phyloP scores from a whole-genome alignment of 2,329 filamentous ascomycete species.

The Microdochium nivale region DNA sequence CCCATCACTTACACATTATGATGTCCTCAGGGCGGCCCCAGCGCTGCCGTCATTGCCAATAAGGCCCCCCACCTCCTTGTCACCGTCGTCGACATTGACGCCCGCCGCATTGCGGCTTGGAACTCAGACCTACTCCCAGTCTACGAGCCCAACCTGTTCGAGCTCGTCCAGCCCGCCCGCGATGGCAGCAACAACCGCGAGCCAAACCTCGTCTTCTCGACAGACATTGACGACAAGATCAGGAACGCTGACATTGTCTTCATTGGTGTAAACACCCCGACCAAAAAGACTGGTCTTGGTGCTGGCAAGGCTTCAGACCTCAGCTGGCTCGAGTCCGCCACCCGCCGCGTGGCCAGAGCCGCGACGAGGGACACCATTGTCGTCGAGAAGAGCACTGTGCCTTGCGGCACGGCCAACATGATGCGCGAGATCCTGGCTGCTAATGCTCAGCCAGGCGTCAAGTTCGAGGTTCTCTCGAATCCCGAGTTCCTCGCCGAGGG shows the following conservation, averaged over 20 bases:
- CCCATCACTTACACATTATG: neutral
- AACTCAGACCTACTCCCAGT: conserved; percentile 66
- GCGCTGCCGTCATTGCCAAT: conserved; percentile 64
- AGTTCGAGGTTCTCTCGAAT: conserved; percentile 72
- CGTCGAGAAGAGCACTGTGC: conserved; percentile 76
- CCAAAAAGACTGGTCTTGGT: conserved; percentile 61
- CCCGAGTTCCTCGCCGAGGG: conserved; percentile 76
- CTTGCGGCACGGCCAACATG: conserved; percentile 63
- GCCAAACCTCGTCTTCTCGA: conserved; percentile 68
- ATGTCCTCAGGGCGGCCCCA: conserved; percentile 53
- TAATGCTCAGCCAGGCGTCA: conserved; percentile 38
- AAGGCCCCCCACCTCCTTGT: conserved; percentile 64
- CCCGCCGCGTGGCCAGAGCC: conserved; percentile 56
- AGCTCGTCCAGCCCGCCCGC: conserved; percentile 58
- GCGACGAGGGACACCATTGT: conserved; percentile 62
- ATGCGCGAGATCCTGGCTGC: conserved; percentile 56
- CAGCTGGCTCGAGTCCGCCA: conserved; percentile 62
- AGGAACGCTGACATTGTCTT: conserved; percentile 64
- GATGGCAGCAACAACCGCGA: conserved; percentile 42
- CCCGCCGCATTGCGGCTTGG: conserved; percentile 60
- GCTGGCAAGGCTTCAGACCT: conserved; percentile 66
- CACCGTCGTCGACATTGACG: conserved; percentile 66
- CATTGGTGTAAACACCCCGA: conserved; percentile 72
- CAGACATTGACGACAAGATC: conserved; percentile 53
- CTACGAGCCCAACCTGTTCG: conserved; percentile 62